Evolutionary conservation across 2,329 filamentous ascomycete species (phyloP).

Genomic region (Paecilomyces variotii): DNA sequence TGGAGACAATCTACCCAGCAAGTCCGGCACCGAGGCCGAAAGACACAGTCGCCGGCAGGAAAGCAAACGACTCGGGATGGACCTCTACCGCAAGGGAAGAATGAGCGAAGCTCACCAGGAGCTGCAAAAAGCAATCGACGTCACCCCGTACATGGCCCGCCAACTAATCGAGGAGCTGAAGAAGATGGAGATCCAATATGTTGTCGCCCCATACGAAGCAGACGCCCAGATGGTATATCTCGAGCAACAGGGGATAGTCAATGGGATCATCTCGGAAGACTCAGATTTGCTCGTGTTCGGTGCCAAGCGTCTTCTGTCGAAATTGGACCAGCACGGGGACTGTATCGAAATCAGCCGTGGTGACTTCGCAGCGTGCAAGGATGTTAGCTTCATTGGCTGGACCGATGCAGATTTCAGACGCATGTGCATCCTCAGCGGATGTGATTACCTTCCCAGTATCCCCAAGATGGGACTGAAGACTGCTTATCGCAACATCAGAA

Average conservation of each 20-base stretch:
- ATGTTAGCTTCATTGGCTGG: constrained; percentile 86
- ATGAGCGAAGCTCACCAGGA: constrained; percentile 71
- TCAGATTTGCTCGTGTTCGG: constrained; percentile 95
- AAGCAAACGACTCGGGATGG: constrained; percentile 65
- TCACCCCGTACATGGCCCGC: constrained; percentile 92
- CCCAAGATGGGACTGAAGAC: constrained; percentile 86
- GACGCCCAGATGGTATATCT: constrained; percentile 95
- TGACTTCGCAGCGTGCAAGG: constrained; percentile 81
- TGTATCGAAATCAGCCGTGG: constrained; percentile 85
- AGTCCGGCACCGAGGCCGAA: constrained; percentile 74
- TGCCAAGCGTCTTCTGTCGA: constrained; percentile 81
- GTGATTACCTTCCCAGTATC: constrained; percentile 86
- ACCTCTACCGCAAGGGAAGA: constrained; percentile 75
- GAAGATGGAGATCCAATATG: constrained; percentile 66
- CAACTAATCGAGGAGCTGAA: constrained; percentile 88
- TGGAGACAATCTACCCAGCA: constrained; percentile 89
- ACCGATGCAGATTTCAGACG: constrained; percentile 81
- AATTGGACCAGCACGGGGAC: constrained; percentile 87
- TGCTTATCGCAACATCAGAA: constrained; percentile 80
- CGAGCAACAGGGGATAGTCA: constrained; percentile 73
- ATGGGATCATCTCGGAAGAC: constrained; percentile 89
- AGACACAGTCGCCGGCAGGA: constrained; percentile 69
- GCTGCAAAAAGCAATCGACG: constrained; percentile 89
- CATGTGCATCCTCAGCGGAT: constrained; percentile 95
- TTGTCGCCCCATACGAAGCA: constrained; percentile 95